Percentiles rank a stretch among this genome's conserved stretches.
These are phyloP conservation scores for Pseudopyrenochaeta lycopersici DNA, from an alignment of 2,329 filamentous ascomycete genomes.

Conservation along the genomic window DNA sequence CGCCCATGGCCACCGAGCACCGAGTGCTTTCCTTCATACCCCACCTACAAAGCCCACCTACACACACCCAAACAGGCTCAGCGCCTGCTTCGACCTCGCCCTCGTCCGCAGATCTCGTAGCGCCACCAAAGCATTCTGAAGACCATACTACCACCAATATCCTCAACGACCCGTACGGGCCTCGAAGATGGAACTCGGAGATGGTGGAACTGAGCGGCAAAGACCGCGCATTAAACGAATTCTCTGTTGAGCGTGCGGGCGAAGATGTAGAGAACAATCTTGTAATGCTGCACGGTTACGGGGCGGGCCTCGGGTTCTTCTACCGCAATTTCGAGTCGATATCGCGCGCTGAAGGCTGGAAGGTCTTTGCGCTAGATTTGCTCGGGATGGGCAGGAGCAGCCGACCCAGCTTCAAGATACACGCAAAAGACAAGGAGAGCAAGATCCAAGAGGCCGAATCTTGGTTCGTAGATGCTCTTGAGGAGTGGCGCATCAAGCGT, in stretches of 20 bases:
- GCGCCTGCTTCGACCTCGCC: slow-evolving; percentile 56
- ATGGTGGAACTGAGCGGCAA: slow-evolving; percentile 87
- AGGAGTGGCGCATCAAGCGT: slow-evolving; percentile 90
- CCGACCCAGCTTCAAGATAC: slow-evolving; percentile 83
- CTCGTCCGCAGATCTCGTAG: slow-evolving; percentile 51
- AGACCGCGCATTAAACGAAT: slow-evolving; percentile 89
- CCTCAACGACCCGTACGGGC: slow-evolving; percentile 79
- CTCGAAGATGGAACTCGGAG: slow-evolving; percentile 83
- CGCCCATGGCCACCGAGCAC: slow-evolving; percentile 84
- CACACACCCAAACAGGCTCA: slow-evolving; percentile 70
- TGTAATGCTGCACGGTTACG: slow-evolving; percentile 97
- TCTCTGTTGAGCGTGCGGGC: slow-evolving; percentile 83
- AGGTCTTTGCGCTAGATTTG: slow-evolving; percentile 92
- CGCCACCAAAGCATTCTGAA: slow-evolving; percentile 48
- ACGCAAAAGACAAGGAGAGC: slow-evolving; percentile 79
- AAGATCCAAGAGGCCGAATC: slow-evolving; percentile 90
- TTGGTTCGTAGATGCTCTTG: slow-evolving; percentile 95
- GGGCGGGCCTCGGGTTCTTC: slow-evolving; percentile 95
- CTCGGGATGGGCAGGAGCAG: slow-evolving; percentile 92
- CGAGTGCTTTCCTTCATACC: slow-evolving; percentile 87
- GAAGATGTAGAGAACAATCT: slow-evolving; percentile 84
- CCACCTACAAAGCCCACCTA: slow-evolving; percentile 76
- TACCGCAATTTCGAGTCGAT: slow-evolving; percentile 97
- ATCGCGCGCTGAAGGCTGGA: slow-evolving; percentile 81
- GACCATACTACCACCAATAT: slow-evolving; percentile 57